Evolutionary conservation across 495 filamentous ascomycete genomes (phyloP), one percentile per base, ranked within the genome.

Genomic region (Tuber calosporum): DNA sequence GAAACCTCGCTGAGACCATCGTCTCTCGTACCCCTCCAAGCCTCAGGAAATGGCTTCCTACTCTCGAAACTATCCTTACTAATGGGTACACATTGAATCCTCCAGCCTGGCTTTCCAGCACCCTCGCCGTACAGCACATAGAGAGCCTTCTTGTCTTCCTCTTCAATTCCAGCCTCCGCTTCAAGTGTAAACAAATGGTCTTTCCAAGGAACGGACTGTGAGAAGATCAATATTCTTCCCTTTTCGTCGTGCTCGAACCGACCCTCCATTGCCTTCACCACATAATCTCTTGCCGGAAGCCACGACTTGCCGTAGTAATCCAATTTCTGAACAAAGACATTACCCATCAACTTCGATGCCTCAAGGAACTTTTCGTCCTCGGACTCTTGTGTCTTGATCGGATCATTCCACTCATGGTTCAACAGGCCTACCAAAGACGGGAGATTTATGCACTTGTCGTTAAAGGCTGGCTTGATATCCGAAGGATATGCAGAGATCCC

Each of bases 81-180:
- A 36, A 89, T 87, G 9, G 92, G 89, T 19, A 98, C 95, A 73
- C 90, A 89, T 83, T 97, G 94, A 72, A 99, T 89, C 70, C 95
- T 89, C 95, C 95, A 99, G 83, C 93, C 94, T 5, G 77, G 62
- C 71, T 82, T 82, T 42, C 69, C 77, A 69, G 90, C 84, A 41
- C 87, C 91, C 85, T 99, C 96, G 1, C 93, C 89, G 84, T 97
- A 99, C 1, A 98, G 86, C n/a, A 96, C 94, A 83, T 97, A 98
- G n/a, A 93, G 83, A 7, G 92, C 88, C 80, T 87, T 87, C 70
- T 89, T 83, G 42, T 86, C 84, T 0, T 83, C 82, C 17, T 82
- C 82, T 4, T 80, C 81, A 4, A 80, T 82, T 36, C 85, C 84
- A 26, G 83, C 82, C 73, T 89, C 85, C 73, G 87, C 86, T 84